These are phyloP conservation scores for Apophysomyces elegans DNA, from an alignment of 371 early-diverging fungal species.

Conservation along the genomic window DNA sequence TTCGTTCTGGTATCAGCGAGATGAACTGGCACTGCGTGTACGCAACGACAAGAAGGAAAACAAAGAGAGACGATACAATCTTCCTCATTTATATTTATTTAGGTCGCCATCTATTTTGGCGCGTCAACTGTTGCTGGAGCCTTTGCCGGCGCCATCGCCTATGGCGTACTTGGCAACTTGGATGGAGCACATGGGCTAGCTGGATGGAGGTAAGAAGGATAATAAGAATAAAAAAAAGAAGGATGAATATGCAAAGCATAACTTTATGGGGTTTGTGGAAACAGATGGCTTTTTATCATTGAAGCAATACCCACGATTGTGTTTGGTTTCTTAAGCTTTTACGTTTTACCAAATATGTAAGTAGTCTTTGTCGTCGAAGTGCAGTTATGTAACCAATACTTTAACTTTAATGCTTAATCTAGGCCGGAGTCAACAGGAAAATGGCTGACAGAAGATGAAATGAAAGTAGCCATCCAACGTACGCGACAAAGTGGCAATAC, in stretches of 20 bases:
- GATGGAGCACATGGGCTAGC: conserved; percentile 39
- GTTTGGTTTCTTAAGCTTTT: conserved; percentile 47
- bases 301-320: conserved; percentile 62
- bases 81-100: neutral
- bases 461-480: conserved; percentile 38
- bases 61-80: neutral
- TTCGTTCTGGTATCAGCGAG: conserved; percentile 49
- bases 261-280: neutral
- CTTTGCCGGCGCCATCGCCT: conserved; percentile 52
- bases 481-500: conserved; percentile 31
- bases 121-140: conserved; percentile 52
- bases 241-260: neutral
- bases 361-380: neutral
- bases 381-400: too few relatives aligned
- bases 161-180: conserved; percentile 34
- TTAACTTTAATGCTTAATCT: neutral
- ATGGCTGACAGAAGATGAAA: conserved; percentile 47
- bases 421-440: conserved; percentile 36
- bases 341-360: conserved; percentile 37
- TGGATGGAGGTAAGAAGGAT: conserved; percentile 35
- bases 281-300: conserved; percentile 60
- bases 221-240: neutral
- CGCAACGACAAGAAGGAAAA: conserved; percentile 6
- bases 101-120: conserved; percentile 46
- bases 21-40: conserved; percentile 44